Percentiles rank a stretch among this genome's conserved stretches.
These are phyloP conservation scores for Purpureocillium lavendulum DNA, from an alignment of 2,329 filamentous ascomycete genomes.

Conservation along the genomic window DNA sequence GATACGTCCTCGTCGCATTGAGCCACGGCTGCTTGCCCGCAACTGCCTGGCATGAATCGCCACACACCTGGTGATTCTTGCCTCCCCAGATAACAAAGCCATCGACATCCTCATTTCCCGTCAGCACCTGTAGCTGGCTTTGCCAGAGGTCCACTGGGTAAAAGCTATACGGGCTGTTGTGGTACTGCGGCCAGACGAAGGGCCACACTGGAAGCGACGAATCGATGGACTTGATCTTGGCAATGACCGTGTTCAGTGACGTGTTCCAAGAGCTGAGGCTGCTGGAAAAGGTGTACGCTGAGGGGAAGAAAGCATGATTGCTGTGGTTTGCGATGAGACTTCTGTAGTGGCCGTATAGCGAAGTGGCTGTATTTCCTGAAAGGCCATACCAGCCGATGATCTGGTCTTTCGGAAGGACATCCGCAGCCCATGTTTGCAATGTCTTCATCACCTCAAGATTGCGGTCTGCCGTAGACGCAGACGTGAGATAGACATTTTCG, in stretches of 20 bases:
- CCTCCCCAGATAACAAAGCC: slow-evolving; percentile 6
- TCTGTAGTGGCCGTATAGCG: slow-evolving; percentile 2
- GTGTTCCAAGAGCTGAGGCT: background rate
- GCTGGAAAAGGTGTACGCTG: slow-evolving; percentile 3
- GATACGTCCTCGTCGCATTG: background rate
- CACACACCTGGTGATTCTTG: slow-evolving; percentile 5
- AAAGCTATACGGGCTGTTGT: background rate
- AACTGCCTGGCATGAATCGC: slow-evolving; percentile 3
- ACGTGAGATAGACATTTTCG: slow-evolving; percentile 3
- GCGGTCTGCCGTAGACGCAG: slow-evolving; percentile 2
- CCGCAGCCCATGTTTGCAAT: slow-evolving; percentile 5
- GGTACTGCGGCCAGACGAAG: background rate
- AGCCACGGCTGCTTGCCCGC: slow-evolving; percentile 4
- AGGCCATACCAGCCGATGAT: slow-evolving; percentile 7
- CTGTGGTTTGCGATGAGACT: slow-evolving; percentile 4
- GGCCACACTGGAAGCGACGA: slow-evolving; percentile 3
- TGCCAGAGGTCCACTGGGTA: background rate
- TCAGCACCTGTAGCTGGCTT: slow-evolving; percentile 16
- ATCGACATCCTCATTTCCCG: background rate
- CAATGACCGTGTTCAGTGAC: background rate
- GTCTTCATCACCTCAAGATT: slow-evolving; percentile 3
- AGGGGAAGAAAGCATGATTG: slow-evolving; percentile 4
- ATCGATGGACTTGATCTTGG: slow-evolving; percentile 2
- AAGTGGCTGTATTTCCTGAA: slow-evolving; percentile 1
- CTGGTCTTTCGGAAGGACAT: slow-evolving; percentile 2